Evolutionary conservation across 805 yeast genomes (phyloP), one percentile per base, ranked within the genome.

Genomic region (Lipomyces starkeyi): DNA sequence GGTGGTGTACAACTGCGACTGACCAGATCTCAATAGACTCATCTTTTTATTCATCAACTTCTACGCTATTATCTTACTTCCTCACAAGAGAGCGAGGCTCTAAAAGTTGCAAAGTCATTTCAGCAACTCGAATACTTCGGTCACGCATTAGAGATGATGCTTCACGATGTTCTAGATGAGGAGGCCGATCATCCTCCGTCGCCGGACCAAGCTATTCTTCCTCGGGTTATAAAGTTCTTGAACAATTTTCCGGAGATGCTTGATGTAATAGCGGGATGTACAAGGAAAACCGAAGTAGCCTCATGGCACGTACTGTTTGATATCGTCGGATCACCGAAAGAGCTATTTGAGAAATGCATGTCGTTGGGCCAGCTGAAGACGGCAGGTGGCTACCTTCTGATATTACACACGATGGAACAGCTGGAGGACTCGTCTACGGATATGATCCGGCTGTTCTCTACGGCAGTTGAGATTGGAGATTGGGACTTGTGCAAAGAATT

Each of bases 271-370:
- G 80, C 81, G 2, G 79, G 81, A 5, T 86, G 89, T 72, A 84
- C 88, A 43, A 78, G 90, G 40, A 87, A 87, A 68, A 86, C 86
- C 17, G 90, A 87, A 73, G 81, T 83, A 60, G 81, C 80, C 54
- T 84, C 84, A 73, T 87, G 90, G 90, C 63, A 73, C n/a, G 68
- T 68, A 22, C 73, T 81, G 58, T 81, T 82, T 67, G 76, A 74
- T 22, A 74, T 79, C 2, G 75, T 77, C 1, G 83, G 82, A 1
- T 70, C 79, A 22, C 77, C 78, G 11, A 73, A 79, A 68, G 72
- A 73, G 29, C 73, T 81, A 49, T 81, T 81, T 68, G 79, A 77
- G 58, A 69, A 73, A 61, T 78, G 82, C 58, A 73, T 81, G 59
- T 62, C 67, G 5, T 61, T 69, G 13, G 76, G 76, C n/a, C 75